Conservation (phyloP, 257 asterid genomes). For the Osmanthus fragrans region DNA sequence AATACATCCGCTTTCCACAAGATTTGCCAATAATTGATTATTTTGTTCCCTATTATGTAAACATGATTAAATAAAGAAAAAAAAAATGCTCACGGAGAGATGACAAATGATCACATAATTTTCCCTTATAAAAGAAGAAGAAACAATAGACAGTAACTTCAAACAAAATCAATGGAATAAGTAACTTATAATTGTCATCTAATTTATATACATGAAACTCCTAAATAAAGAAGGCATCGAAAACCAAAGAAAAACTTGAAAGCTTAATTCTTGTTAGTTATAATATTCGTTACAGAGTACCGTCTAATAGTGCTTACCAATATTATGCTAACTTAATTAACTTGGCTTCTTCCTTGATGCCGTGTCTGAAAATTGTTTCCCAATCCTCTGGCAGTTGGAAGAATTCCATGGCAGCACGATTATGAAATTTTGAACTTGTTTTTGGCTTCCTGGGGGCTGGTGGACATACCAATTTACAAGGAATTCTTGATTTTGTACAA, state of each 20-base stretch:
- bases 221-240: background rate
- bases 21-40: background rate
- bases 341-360: background rate
- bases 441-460: conserved; percentile 50
- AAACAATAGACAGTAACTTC: no score
- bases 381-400: conserved; percentile 50
- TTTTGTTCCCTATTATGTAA: conserved; percentile 8
- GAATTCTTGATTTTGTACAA: conserved; percentile 37
- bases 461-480: conserved; percentile 33
- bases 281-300: background rate
- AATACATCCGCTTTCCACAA: no score
- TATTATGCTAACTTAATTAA: background rate
- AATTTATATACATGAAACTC: conserved; percentile 18
- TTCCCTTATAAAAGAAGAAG: background rate
- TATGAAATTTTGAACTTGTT: conserved; percentile 23
- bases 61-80: conserved; percentile 4
- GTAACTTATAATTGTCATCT: conserved; percentile 21
- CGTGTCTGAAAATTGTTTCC: conserved; percentile 38
- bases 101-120: no score
- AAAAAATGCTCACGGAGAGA: background rate
- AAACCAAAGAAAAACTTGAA: background rate
- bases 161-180: background rate
- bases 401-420: conserved; percentile 38
- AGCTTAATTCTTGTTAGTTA: background rate
- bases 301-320: background rate